Conservation (phyloP, 345 rosid species). For the Limnanthes douglasii region DNA sequence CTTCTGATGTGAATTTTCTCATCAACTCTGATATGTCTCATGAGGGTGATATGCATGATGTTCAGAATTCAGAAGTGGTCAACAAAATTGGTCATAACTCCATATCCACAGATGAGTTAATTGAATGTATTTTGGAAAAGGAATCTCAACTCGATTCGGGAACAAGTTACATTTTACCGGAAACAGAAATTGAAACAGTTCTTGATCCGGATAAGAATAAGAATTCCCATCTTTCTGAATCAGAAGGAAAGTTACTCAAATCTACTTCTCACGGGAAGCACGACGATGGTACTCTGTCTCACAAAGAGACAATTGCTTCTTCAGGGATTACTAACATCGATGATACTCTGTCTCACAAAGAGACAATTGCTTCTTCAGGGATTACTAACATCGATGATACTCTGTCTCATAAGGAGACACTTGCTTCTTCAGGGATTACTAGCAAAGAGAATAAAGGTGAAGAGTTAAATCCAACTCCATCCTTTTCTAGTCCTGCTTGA, state of each 20-base stretch:
- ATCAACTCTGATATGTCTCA: not conserved
- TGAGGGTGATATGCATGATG: not conserved
- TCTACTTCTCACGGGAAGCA: constrained; percentile 1
- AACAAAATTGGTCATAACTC: too few relatives aligned
- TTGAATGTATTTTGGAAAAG: not conserved
- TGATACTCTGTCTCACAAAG: constrained; percentile 2
- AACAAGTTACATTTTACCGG: not conserved
- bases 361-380: constrained; percentile 1
- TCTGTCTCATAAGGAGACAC: constrained; percentile 1
- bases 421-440: constrained; percentile 1
- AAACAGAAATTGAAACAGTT: not conserved
- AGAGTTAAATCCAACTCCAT: not conserved
- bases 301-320: constrained; percentile 3
- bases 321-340: not conserved
- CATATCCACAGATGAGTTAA: not conserved
- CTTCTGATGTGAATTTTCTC: not conserved
- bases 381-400: not conserved
- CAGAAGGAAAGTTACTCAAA: constrained; percentile 7
- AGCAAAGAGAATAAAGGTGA: constrained; percentile 1
- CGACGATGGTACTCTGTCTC: not conserved
- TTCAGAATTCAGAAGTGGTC: too few relatives aligned
- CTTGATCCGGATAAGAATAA: not conserved
- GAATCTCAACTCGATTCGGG: not conserved
- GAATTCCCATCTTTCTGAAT: too few relatives aligned
- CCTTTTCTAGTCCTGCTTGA: not conserved